A percentile compares a stretch with the other conserved stretches of the same genome.
These are phyloP conservation scores for Geranomyces variabilis DNA, from an alignment of 192 early-diverging fungal species.

Conservation along the genomic window DNA sequence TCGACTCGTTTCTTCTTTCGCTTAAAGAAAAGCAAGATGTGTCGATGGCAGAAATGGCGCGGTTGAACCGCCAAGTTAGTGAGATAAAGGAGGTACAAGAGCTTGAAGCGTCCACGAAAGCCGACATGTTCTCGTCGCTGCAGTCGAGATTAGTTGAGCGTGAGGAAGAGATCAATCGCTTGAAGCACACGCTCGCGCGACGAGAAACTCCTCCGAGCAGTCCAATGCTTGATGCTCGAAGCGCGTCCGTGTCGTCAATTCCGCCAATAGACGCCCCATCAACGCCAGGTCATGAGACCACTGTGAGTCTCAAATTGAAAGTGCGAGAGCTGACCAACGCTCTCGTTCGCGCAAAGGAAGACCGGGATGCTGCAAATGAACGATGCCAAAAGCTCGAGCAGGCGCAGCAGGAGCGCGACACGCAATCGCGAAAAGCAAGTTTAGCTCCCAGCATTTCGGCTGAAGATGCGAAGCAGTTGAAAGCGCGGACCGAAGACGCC, in stretches of 20 bases:
- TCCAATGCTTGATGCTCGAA: background rate
- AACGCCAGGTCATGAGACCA: constrained; percentile 10
- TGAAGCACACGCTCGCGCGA: constrained; percentile 34
- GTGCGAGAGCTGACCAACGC: constrained; percentile 40
- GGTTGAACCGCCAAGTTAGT: constrained; percentile 33
- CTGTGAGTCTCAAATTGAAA: constrained; percentile 41
- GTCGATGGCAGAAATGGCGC: constrained; percentile 33
- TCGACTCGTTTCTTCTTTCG: constrained; percentile 17
- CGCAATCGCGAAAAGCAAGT: too few relatives aligned
- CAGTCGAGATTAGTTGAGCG: constrained; percentile 37
- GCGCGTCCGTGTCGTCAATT: background rate
- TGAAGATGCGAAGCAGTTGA: background rate
- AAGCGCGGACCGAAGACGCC: background rate
- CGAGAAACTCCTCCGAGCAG: background rate
- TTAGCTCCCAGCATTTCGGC: too few relatives aligned
- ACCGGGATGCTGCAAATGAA: constrained; percentile 37
- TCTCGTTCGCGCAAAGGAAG: constrained; percentile 34
- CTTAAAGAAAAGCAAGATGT: constrained; percentile 29
- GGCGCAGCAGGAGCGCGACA: background rate
- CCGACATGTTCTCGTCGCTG: constrained; percentile 37
- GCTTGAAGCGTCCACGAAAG: constrained; percentile 38
- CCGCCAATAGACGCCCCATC: background rate
- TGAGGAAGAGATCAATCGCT: constrained; percentile 44
- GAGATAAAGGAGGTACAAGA: constrained; percentile 34
- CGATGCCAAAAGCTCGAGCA: constrained; percentile 32